A percentile compares a stretch with the other conserved stretches of the same genome.
These are phyloP conservation scores for Polytrichum commune DNA, from an alignment of 225 moss, liverwort and hornwort species.

Conservation along the genomic window DNA sequence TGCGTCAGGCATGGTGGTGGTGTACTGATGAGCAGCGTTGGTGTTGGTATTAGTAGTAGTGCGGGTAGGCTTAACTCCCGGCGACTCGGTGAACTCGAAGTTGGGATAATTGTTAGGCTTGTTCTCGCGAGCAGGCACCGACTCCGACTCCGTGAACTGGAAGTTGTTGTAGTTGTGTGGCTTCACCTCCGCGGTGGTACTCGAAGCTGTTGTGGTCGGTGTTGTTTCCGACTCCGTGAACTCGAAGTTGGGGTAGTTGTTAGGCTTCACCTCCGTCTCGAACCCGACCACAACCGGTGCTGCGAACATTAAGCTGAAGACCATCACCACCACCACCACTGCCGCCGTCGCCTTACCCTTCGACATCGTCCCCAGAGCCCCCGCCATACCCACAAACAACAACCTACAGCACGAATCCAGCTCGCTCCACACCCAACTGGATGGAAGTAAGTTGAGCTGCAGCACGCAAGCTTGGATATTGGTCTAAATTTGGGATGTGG, in stretches of 20 bases:
- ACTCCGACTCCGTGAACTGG: background rate
- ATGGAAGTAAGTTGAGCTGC: too few relatives aligned
- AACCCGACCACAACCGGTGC: background rate
- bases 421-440: too few relatives aligned
- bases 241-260: constrained; percentile 53
- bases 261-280: constrained; percentile 43
- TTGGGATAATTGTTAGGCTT: constrained; percentile 46
- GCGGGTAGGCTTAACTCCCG: background rate
- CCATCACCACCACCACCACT: constrained; percentile 16
- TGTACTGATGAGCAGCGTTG: constrained; percentile 18
- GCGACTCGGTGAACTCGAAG: constrained; percentile 27
- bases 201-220: constrained; percentile 24
- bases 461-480: too few relatives aligned
- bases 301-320: constrained; percentile 12
- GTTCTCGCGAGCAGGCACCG: constrained; percentile 4
- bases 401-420: background rate
- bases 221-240: constrained; percentile 27
- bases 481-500: too few relatives aligned
- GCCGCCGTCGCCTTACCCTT: constrained; percentile 24
- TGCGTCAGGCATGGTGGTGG: constrained; percentile 14
- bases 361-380: background rate
- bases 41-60: background rate
- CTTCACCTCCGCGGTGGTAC: constrained; percentile 14
- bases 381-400: background rate
- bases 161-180: background rate